Evolutionary conservation across 805 yeast species (phyloP), one percentile per base, ranked within the genome.

Genomic region (Yarrowia divulgata): DNA sequence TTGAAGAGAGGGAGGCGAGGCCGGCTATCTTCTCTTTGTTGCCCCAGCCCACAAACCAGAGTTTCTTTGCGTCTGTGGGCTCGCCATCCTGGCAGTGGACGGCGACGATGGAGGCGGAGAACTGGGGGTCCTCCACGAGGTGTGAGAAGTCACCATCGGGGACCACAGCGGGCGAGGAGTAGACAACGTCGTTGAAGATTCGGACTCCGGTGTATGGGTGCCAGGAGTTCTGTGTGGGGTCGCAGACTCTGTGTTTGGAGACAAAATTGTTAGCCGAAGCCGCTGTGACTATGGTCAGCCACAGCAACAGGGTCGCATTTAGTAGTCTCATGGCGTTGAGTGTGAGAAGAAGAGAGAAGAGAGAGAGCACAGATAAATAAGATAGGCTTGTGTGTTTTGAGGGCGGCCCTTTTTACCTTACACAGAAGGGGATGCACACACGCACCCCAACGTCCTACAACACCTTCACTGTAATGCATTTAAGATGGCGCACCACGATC

Each of bases 121-220:
- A 60, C 52, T 45, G 66, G 1, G 66, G 66, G 40, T 60, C 66
- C 34, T 60, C 66, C 18, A 45, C 66, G 37, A 57, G 48, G 16
- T 57, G 63, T 10, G 63, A 57, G 63, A 57, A 57, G 63, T 57
- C 63, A 7, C 48, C 63, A 10, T 57, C 63, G 1, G 63, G 32
- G 1, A 57, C 63, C 63, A 57, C 63, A 23, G 40, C 39, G 2
- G 63, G 66, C 18, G 66, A 60, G 3, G 66, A 60, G 52, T 60
- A 60, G 16, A 60, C 46, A 14, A 60, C 66, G 19, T 60, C 66
- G 52, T 60, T 60, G 66, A 60, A 60, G 34, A 60, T 45, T 4
- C 66, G 66, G 42, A 60, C 66, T 43, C 66, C 66, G 14, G 66
- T 43, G 52, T 60, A 60, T 16, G 66, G 66, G 66, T 60, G 50